These are phyloP conservation scores for Bacterosira constricta DNA, from an alignment of 108 stramenopile species.

Conservation along the genomic window DNA sequence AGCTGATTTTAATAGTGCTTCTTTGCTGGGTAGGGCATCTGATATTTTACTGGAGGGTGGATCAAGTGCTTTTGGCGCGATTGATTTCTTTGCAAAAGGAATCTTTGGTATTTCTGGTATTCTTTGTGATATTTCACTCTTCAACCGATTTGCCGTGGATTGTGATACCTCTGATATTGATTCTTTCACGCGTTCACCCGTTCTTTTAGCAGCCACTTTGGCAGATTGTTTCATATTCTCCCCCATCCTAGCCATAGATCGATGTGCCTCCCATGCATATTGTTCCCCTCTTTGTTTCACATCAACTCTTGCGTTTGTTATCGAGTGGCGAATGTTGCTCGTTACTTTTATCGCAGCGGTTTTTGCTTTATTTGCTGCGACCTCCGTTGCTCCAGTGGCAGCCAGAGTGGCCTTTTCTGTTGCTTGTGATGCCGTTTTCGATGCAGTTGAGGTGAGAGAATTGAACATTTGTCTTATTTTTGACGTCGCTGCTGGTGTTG, in stretches of 20 bases:
- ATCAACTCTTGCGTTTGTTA: not conserved
- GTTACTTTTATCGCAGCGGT: not conserved
- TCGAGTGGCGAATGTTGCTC: not conserved
- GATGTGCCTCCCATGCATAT: slow-evolving; percentile 24
- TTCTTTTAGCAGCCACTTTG: too few species aligned
- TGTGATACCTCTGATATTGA: not conserved
- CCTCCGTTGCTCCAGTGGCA: not conserved
- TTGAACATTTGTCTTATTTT: not conserved
- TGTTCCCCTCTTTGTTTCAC: slow-evolving; percentile 1
- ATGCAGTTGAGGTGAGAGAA: not conserved
- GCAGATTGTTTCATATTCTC: too few species aligned
- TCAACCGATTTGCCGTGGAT: not conserved
- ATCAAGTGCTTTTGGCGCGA: not conserved
- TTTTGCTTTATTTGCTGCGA: not conserved
- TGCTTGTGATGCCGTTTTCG: not conserved
- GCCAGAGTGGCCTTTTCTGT: not conserved
- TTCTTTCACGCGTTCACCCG: not conserved
- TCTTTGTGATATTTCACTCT: slow-evolving; percentile 5
- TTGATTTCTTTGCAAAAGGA: not conserved
- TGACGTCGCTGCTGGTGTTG: not conserved
- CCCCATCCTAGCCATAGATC: too few species aligned
- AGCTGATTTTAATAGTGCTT: too few species aligned
- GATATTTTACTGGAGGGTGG: too few species aligned
- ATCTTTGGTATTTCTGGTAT: not conserved
- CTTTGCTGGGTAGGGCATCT: too few species aligned